phyloP scores from a whole-genome alignment of 805 yeast genomes.

The Candida ipomoeae region DNA sequence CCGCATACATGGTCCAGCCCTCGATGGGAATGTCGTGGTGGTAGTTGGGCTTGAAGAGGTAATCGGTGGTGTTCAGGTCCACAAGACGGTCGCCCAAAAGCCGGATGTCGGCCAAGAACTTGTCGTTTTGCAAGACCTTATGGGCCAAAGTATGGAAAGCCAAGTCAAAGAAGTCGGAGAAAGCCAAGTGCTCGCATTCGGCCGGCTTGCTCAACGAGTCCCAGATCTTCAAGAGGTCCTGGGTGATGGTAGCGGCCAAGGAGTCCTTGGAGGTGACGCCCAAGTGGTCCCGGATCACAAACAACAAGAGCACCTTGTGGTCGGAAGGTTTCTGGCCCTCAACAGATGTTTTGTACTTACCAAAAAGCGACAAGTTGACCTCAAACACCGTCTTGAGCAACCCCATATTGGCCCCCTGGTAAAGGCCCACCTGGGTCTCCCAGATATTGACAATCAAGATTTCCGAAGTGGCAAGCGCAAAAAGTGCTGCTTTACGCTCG shows the following conservation, averaged over 20 bases:
- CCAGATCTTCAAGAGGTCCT: slow-evolving; percentile 81
- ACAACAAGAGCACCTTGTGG: slow-evolving; percentile 66
- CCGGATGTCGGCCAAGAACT: slow-evolving; percentile 59
- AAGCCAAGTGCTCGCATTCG: slow-evolving; percentile 48
- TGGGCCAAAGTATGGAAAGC: slow-evolving; percentile 81
- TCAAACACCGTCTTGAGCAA: slow-evolving; percentile 92
- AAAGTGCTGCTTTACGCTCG: slow-evolving; percentile 92
- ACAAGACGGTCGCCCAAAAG: slow-evolving; percentile 61
- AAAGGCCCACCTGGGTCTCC: slow-evolving; percentile 96
- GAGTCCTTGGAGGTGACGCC: slow-evolving; percentile 81
- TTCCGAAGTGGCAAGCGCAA: slow-evolving; percentile 90
- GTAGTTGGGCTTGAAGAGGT: slow-evolving; percentile 61
- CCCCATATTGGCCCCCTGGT: slow-evolving; percentile 98
- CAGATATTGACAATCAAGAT: slow-evolving; percentile 87
- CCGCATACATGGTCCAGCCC: slow-evolving; percentile 93
- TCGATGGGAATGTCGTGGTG: slow-evolving; percentile 88
- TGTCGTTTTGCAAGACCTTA: slow-evolving; percentile 73
- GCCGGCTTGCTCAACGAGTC: slow-evolving; percentile 67
- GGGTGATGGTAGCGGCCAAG: slow-evolving; percentile 60
- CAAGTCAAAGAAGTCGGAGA: slow-evolving; percentile 80
- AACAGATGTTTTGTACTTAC: slow-evolving; percentile 35
- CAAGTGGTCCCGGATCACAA: slow-evolving; percentile 89
- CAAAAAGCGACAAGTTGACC: slow-evolving; percentile 84
- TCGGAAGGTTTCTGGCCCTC: slow-evolving; percentile 21
- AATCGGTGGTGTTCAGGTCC: slow-evolving; percentile 24